Base-by-base conservation (phyloP, 78 protist species). In the Goniomonas avonlea region DNA sequence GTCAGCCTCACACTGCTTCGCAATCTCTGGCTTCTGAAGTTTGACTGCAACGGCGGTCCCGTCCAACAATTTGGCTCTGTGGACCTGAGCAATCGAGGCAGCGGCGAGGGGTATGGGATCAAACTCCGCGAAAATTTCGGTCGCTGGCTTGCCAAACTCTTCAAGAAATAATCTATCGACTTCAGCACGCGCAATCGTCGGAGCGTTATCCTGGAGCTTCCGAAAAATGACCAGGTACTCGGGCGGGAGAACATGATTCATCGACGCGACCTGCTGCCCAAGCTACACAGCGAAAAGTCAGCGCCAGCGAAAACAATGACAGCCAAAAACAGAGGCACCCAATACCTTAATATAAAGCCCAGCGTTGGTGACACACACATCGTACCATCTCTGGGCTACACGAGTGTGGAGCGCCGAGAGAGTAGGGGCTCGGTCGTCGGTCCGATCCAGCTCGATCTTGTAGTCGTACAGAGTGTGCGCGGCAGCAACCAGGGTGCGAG, bases 341-440 rank as follows among this genome's bases (percentile, higher is more conserved):
- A n/a, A n/a, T n/a, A n/a, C n/a, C 66, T 59, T 59, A 35, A 59
- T 59, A 35, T 59, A 59, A 21, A 59, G 20, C 4, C 66, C 66
- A 13, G 66, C 66, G 20, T 59, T 59, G 1, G 31, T 59, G 66
- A 29, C n/a, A 35, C 66, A 59, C 66, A 59, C 66, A 5, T 59
- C 66, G 37, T 59, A 59, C 66, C 66, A 59, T 5, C 66, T 3
- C 66, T 59, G n/a, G 32, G 66, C 66, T 1, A 59, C 66, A 3
- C 66, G 66, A 29, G n/a, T 35, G 37, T 59, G 66, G 40, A 59
- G 66, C n/a, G n/a, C n/a, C n/a, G n/a, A n/a, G n/a, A n/a, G n/a
- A n/a, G n/a, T n/a, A n/a, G n/a, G n/a, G n/a, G n/a, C n/a, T n/a
- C n/a, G n/a, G 31, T n/a, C 66, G 7, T 59, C 66, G 7, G n/a